Percentiles rank a stretch among this genome's conserved stretches.
phyloP scores from a whole-genome alignment of 1,284 basidiomycete species.

The Trichosporon ovoides region DNA sequence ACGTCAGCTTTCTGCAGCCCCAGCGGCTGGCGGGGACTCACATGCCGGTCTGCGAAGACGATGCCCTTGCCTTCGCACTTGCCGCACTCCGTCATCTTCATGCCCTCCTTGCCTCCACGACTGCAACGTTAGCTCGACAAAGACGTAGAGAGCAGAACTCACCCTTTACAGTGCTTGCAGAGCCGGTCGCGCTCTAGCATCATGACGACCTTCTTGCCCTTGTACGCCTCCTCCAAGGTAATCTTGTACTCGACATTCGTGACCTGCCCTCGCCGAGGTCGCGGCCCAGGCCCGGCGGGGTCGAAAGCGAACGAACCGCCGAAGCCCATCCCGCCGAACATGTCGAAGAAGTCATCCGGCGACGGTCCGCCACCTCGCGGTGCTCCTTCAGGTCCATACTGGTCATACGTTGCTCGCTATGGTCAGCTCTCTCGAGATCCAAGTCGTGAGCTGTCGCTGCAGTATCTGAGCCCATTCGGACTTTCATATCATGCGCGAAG shows the following conservation, averaged over 20 bases:
- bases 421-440: background rate
- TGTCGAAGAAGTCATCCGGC: conserved; percentile 56
- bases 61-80: conserved; percentile 69
- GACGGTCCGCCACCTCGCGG: conserved; percentile 52
- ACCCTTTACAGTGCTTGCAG: conserved; percentile 78
- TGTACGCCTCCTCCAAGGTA: conserved; percentile 86
- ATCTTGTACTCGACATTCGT: conserved; percentile 76
- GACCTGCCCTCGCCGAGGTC: conserved; percentile 56
- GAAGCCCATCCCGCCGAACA: conserved; percentile 57
- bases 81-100: conserved; percentile 73
- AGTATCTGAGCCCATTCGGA: background rate
- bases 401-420: conserved; percentile 72
- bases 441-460: background rate
- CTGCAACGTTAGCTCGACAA: conserved; percentile 11
- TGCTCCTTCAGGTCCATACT: conserved; percentile 61
- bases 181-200: conserved; percentile 79
- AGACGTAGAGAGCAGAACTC: conserved; percentile 6
- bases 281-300: conserved; percentile 41
- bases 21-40: conserved; percentile 21
- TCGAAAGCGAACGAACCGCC: conserved; percentile 35
- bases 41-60: conserved; percentile 43
- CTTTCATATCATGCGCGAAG: background rate
- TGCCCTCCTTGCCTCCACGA: conserved; percentile 48
- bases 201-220: conserved; percentile 83
- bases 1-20: background rate